Percentiles rank a stretch among this genome's conserved stretches.
Conservation (phyloP, 1,284 basidiomycete species). For the Boletus mariae region DNA sequence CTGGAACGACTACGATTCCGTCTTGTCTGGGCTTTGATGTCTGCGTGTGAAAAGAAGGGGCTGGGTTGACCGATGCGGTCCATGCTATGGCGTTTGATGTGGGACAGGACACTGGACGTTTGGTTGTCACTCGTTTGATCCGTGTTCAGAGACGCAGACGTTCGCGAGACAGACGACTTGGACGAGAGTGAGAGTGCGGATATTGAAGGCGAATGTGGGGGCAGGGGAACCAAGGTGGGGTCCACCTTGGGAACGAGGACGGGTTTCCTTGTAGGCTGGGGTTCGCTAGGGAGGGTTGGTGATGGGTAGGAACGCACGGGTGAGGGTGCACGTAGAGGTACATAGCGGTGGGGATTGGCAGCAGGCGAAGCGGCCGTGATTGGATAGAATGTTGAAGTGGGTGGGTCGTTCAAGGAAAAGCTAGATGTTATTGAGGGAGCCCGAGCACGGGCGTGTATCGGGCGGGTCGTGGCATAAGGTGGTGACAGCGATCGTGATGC, state of each 20-base stretch:
- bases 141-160: constrained; percentile 40
- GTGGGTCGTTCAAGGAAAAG: constrained; percentile 33
- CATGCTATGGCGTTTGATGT: constrained; percentile 8
- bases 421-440: constrained; percentile 45
- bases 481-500: constrained; percentile 28
- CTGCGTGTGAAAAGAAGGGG: constrained; percentile 10
- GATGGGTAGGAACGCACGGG: constrained; percentile 36
- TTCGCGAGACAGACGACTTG: constrained; percentile 57
- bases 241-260: constrained; percentile 43
- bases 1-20: constrained; percentile 24
- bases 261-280: constrained; percentile 20
- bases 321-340: constrained; percentile 36
- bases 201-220: constrained; percentile 63
- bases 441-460: constrained; percentile 35
- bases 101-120: constrained; percentile 13
- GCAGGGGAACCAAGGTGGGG: constrained; percentile 50
- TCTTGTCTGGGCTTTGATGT: constrained; percentile 1
- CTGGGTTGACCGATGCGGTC: constrained; percentile 9
- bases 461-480: constrained; percentile 34
- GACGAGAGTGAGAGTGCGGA: constrained; percentile 72
- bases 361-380: constrained; percentile 52
- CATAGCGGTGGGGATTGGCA: constrained; percentile 56
- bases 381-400: constrained; percentile 44
- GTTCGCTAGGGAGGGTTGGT: constrained; percentile 35
- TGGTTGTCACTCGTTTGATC: constrained; percentile 35